phyloP scores from a whole-genome alignment of 345 rosid species.

The Abelmoschus esculentus region DNA sequence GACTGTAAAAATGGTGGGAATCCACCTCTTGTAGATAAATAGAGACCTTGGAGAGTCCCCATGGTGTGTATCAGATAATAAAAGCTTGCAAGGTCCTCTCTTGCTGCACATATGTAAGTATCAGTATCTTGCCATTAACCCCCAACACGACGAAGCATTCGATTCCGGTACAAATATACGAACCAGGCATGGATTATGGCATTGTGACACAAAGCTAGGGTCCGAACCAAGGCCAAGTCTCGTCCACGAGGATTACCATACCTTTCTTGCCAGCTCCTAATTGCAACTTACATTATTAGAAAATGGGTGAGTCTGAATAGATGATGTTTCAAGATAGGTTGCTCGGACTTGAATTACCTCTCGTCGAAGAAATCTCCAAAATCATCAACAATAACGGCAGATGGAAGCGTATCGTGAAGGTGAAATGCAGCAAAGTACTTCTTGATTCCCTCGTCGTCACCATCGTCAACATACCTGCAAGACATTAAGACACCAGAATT shows the following conservation, averaged over 20 bases:
- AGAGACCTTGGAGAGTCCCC: slow-evolving; percentile 51
- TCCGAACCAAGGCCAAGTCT: slow-evolving; percentile 74
- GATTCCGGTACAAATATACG: slow-evolving; percentile 12
- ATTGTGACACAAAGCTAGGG: slow-evolving; percentile 66
- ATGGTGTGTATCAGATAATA: slow-evolving; percentile 61
- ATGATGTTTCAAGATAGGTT: background rate
- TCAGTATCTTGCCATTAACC: background rate
- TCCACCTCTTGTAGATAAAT: slow-evolving; percentile 38
- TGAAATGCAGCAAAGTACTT: slow-evolving; percentile 88
- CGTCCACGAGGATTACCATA: slow-evolving; percentile 63
- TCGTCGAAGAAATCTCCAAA: slow-evolving; percentile 63
- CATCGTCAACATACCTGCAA: slow-evolving; percentile 66
- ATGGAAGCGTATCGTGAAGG: slow-evolving; percentile 44
- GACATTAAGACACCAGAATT: background rate
- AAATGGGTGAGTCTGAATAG: background rate
- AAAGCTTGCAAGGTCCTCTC: slow-evolving; percentile 39
- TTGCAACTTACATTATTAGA: background rate
- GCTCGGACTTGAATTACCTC: slow-evolving; percentile 27
- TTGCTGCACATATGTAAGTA: slow-evolving; percentile 21
- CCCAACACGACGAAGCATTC: background rate
- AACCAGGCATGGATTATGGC: slow-evolving; percentile 60
- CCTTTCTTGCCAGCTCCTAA: slow-evolving; percentile 53
- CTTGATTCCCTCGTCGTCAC: slow-evolving; percentile 66
- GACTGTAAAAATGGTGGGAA: slow-evolving; percentile 41
- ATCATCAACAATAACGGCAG: slow-evolving; percentile 63